Conservation (phyloP, 2,329 filamentous ascomycete species). For the Fusarium anguioides region DNA sequence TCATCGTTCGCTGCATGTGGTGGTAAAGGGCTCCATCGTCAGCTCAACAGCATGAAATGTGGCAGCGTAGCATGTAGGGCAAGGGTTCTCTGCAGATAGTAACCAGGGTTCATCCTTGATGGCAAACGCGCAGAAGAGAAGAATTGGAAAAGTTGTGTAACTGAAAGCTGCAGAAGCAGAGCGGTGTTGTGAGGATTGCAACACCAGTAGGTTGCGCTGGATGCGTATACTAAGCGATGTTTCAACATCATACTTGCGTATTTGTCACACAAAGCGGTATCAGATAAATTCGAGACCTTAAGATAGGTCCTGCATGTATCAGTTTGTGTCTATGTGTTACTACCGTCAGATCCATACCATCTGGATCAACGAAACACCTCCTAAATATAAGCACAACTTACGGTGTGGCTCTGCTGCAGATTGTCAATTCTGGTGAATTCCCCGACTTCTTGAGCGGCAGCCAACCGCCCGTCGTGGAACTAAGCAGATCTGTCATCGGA, state of each 20-base stretch:
- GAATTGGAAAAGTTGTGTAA: neutral
- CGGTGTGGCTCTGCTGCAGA: conserved; percentile 20
- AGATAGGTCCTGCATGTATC: conserved; percentile 1
- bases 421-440: neutral
- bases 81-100: conserved; percentile 14
- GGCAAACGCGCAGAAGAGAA: neutral
- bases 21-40: conserved; percentile 20
- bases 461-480: conserved; percentile 4
- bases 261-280: conserved; percentile 1
- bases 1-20: conserved; percentile 41
- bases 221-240: neutral
- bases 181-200: conserved; percentile 14
- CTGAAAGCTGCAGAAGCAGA: conserved; percentile 8
- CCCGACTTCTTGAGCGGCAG: conserved; percentile 2
- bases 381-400: conserved; percentile 16
- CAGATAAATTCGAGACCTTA: neutral
- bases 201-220: neutral
- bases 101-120: conserved; percentile 11
- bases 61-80: conserved; percentile 9
- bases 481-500: conserved; percentile 4
- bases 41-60: conserved; percentile 20
- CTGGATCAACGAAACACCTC: conserved; percentile 3
- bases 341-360: conserved; percentile 17
- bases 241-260: neutral
- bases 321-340: conserved; percentile 10